Base-by-base conservation (phyloP, 768 basidiomycete species). In the Dioszegia hungarica region DNA sequence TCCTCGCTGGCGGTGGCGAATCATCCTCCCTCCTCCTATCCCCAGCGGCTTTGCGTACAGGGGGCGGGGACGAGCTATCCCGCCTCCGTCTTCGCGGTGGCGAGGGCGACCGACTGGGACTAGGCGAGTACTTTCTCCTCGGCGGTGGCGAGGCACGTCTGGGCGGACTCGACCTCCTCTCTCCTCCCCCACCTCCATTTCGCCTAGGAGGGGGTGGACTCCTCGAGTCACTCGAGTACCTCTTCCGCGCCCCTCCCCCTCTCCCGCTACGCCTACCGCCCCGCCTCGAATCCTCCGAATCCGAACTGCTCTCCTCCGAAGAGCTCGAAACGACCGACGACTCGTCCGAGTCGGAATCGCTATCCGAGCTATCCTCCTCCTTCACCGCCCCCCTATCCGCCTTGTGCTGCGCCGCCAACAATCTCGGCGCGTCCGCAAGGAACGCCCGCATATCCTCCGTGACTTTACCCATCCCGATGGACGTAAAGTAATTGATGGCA, bases 361-460 rank as follows among this genome's bases (percentile, higher is more conserved):
- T 64, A 20, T 19, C 17, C 29, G 62, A 60, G 11, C 68, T 66
- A 5, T 79, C 81, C 0, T 81, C 81, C 6, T 43, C 52, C 28
- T 31, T 29, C 3, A 28, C 37, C 19, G n/a, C n/a, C n/a, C 52
- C 33, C 37, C 38, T n/a, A 47, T 80, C 82, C 20, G 84, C 88
- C 2, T 88, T 89, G 31, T 89, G 87, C 33, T 90, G 86, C 77
- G 94, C 91, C 70, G 92, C 92, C 86, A 95, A 87, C 68, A 97
- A 90, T 41, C 95, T 77, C 1, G 94, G 94, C 1, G 91, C 92
- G 66, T 93, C 93, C 81, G 94, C 90, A 59, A 99, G 79, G 71
- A 90, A 93, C 72, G 93, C 92, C 73, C 95, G 82, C 95, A 98
- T 97, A 28, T 88, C 88, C 76, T 98, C 93, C 0, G 95, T 99